Conservation (phyloP, 108 stramenopile genomes). For the Nitzschia sp. region DNA sequence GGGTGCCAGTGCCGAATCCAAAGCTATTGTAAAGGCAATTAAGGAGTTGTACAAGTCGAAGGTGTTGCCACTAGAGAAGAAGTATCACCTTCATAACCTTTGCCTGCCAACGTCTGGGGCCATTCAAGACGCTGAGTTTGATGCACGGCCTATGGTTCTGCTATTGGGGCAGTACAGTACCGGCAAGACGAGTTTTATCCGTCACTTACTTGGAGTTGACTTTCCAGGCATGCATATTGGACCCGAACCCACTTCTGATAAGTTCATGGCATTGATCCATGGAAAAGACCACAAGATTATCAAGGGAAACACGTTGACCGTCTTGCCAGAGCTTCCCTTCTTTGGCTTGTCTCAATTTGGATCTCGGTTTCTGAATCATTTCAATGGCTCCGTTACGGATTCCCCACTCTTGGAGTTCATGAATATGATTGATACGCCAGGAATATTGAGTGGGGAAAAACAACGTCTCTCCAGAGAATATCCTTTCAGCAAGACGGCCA, state of each 20-base stretch:
- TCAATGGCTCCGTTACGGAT: constrained; percentile 53
- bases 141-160: constrained; percentile 94
- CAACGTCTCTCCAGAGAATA: constrained; percentile 2
- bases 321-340: constrained; percentile 90
- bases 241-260: constrained; percentile 24
- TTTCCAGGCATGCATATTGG: constrained; percentile 84
- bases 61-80: constrained; percentile 79
- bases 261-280: constrained; percentile 70
- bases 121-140: constrained; percentile 82
- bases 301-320: constrained; percentile 92
- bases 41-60: constrained; percentile 75
- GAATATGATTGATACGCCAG: constrained; percentile 8
- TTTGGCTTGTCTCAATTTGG: constrained; percentile 93
- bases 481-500: constrained; percentile 6
- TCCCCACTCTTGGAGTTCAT: constrained; percentile 1
- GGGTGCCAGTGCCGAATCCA: neutral
- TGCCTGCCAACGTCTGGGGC: constrained; percentile 75
- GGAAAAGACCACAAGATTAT: constrained; percentile 77
- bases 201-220: constrained; percentile 81
- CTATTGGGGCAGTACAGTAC: constrained; percentile 93
- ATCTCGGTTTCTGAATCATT: constrained; percentile 91
- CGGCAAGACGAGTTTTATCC: constrained; percentile 93
- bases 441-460: constrained; percentile 2
- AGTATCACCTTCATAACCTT: constrained; percentile 93
- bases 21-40: constrained; percentile 5